phyloP scores from a whole-genome alignment of 1,284 basidiomycete species.

The Cutaneotrichosporon dermatis region DNA sequence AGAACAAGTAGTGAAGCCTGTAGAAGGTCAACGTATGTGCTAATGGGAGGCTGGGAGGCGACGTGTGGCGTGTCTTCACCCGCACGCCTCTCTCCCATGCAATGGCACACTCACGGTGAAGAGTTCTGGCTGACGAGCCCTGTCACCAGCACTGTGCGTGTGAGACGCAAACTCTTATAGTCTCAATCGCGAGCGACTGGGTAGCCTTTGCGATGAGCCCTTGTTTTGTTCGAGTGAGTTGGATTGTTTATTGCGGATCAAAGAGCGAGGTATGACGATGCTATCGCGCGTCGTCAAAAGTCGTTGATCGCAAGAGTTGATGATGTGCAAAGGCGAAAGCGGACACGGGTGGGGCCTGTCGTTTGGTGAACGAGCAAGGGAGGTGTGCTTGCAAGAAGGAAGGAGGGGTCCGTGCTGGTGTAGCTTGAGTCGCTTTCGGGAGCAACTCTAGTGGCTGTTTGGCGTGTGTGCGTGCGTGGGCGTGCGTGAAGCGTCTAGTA shows the following conservation, averaged over 20 bases:
- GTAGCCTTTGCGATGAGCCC: background rate
- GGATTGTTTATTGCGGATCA: background rate
- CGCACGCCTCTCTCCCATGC: background rate
- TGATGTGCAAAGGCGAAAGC: too few relatives aligned
- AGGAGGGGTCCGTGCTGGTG: background rate
- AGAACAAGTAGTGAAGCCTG: background rate
- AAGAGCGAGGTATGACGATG: background rate
- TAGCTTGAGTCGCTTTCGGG: background rate
- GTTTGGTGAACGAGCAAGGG: too few relatives aligned
- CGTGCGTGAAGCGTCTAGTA: too few relatives aligned
- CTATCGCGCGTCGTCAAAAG: too few relatives aligned
- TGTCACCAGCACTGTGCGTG: constrained; percentile 6
- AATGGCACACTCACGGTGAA: background rate
- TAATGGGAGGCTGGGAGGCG: too few relatives aligned
- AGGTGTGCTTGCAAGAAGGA: too few relatives aligned
- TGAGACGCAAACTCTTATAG: background rate
- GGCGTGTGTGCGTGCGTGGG: too few relatives aligned
- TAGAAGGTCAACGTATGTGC: background rate
- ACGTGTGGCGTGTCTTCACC: too few relatives aligned
- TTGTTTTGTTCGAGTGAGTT: background rate
- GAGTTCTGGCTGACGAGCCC: background rate
- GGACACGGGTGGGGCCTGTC: too few relatives aligned
- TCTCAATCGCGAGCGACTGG: too few relatives aligned
- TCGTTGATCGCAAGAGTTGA: too few relatives aligned
- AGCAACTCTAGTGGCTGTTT: too few relatives aligned